Evolutionary conservation across 2,329 filamentous ascomycete genomes (phyloP), one percentile per base, ranked within the genome.

Genomic region (Exserohilum turcica): DNA sequence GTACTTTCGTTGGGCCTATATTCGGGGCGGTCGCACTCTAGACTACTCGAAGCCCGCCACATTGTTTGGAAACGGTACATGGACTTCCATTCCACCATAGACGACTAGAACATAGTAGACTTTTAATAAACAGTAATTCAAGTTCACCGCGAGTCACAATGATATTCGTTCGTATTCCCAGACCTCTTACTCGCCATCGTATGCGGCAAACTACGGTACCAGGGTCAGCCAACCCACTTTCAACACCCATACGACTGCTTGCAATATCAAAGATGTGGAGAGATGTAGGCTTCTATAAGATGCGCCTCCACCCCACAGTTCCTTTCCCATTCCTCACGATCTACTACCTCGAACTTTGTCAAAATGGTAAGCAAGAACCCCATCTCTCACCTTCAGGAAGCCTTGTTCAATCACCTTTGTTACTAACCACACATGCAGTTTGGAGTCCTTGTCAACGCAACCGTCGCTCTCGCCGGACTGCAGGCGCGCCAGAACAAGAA

Each of bases 1-100:
- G 48, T 76, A 74, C 48, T 66, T 76, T 31, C 59, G 74, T 15
- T 71, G 74, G 60, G 67, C 68, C 15, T 71, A 68, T 57, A 51
- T 75, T 37, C 65, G 43, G 43, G 54, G 54, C 28, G 67, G 66
- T 8, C 51, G 56, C 13, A 65, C 71, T 13, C 32, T 70, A 44
- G 72, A 74, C 52, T 74, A 71, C 50, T 71, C 70, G 0, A 64
- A 64, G 27, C 61, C 64, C 16, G 67, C 65, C 12, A 67, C 59
- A 0, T 57, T 67, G 24, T 63, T 60, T 28, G 43, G 56, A 3
- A 71, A 72, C 46, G 68, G 69, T 18, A 64, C 63, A 6, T 73
- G 69, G 71, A 64, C 59, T 24, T 74, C 72, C 35, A 38, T 43
- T 27, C 18, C 19, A n/a, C 18, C n/a, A 18, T 39, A 28, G 18